Base-by-base conservation (phyloP, 2,329 filamentous ascomycete genomes). In the Pseudogymnoascus sp. region DNA sequence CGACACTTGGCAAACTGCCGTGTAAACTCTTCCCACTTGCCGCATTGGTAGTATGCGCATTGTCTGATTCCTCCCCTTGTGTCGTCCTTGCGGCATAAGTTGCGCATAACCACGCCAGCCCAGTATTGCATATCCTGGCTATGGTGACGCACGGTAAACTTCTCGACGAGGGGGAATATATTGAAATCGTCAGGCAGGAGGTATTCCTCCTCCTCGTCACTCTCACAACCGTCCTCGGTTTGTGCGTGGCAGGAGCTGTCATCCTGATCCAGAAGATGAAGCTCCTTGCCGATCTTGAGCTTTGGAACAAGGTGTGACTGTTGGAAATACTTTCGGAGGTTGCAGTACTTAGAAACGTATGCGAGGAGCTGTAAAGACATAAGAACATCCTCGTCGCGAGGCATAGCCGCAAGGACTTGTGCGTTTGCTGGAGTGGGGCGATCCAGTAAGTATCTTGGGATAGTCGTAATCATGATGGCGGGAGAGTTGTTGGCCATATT, bases 81-180 rank as follows among this genome's bases (percentile, higher is more conserved):
- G 73, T 99, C 95, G 74, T 99, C 95, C 78, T 99, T 99, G 67
- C 95, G 90, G 81, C 95, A 99, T 59, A 99, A 84, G 73, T 99
- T 99, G 67, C 95, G 86, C 95, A 99, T 99, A 52, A 99, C 95
- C 14, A 99, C 95, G 65, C 93, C 95, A 16, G 95, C 95, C 95
- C 95, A 99, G 79, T 99, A 99, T 75, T 97, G 93, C 95, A 99
- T 99, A 73, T 97, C 93, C 64, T 91, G 90, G 67, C 90, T 92
- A 76, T 97, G 91, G 72, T 97, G 92, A 67, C 95, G 87, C 31
- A 97, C 91, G 4, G 95, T 99, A 74, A 97, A 99, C 75, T 97
- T 97, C 76, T 99, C 95, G 58, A 99, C 95, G 37, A 99, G 81
- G 2, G 95, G 95, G 77, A 99, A 99, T 68, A 99, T 96, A 76